These are phyloP conservation scores for Melastoma malabathricum DNA, from an alignment of 345 rosid species.

Conservation along the genomic window DNA sequence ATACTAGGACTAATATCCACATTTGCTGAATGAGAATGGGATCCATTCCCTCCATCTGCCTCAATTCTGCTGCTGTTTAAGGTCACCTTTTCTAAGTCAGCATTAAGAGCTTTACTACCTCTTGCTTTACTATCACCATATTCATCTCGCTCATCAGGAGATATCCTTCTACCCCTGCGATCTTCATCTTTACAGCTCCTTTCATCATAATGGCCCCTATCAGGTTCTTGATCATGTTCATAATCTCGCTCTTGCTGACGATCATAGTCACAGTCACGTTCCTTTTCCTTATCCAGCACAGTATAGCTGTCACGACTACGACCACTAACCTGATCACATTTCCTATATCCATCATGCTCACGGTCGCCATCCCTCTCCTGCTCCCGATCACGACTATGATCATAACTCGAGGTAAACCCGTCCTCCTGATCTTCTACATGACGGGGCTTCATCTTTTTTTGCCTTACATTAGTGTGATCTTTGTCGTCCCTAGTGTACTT, in stretches of 20 bases:
- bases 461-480: slow-evolving; percentile 25
- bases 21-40: slow-evolving; percentile 47
- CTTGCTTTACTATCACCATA: slow-evolving; percentile 34
- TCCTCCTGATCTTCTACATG: slow-evolving; percentile 38
- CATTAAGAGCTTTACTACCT: slow-evolving; percentile 15
- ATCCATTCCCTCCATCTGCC: slow-evolving; percentile 42
- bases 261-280: slow-evolving; percentile 26
- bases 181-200: slow-evolving; percentile 40
- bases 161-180: slow-evolving; percentile 52
- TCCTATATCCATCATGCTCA: slow-evolving; percentile 18
- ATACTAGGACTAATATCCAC: slow-evolving; percentile 20
- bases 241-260: slow-evolving; percentile 18
- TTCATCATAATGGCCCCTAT: slow-evolving; percentile 47
- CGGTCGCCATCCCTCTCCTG: slow-evolving; percentile 18
- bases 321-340: slow-evolving; percentile 23
- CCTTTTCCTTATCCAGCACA: slow-evolving; percentile 24
- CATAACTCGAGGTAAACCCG: slow-evolving; percentile 16
- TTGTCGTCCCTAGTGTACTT: slow-evolving; percentile 42
- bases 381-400: slow-evolving; percentile 17
- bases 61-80: slow-evolving; percentile 36
- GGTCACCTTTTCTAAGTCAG: slow-evolving; percentile 37
- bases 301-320: slow-evolving; percentile 30
- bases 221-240: slow-evolving; percentile 27
- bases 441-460: slow-evolving; percentile 45
- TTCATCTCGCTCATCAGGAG: slow-evolving; percentile 59